Percentiles rank a stretch among this genome's conserved stretches.
These are phyloP conservation scores for Pythium aphanidermatum DNA, from an alignment of 352 stramenopile genomes.

Conservation along the genomic window DNA sequence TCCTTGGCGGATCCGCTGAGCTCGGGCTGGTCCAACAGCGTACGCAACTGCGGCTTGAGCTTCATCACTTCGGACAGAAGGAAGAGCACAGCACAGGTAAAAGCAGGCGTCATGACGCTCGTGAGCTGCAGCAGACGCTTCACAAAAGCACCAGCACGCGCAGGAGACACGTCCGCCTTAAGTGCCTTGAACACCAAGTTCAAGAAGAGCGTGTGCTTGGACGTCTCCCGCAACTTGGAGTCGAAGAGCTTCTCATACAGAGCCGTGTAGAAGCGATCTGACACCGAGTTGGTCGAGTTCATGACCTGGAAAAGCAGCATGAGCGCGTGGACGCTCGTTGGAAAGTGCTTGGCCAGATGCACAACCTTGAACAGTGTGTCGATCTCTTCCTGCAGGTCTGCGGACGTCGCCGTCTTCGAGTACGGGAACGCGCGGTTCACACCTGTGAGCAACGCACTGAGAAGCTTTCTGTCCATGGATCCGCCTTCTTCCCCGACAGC, in stretches of 20 bases:
- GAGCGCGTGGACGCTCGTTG: constrained; percentile 95
- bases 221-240: constrained; percentile 85
- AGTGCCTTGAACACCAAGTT: constrained; percentile 98
- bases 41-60: constrained; percentile 68
- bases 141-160: constrained; percentile 87
- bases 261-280: constrained; percentile 95
- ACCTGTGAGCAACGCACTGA: constrained; percentile 94
- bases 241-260: constrained; percentile 96
- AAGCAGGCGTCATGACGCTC: constrained; percentile 73
- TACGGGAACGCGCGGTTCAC: constrained; percentile 99
- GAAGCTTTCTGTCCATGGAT: constrained; percentile 91
- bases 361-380: constrained; percentile 80
- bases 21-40: constrained; percentile 65
- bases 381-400: constrained; percentile 69
- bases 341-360: constrained; percentile 75
- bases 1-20: constrained; percentile 14
- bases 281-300: constrained; percentile 81
- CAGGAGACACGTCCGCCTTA: constrained; percentile 88
- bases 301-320: constrained; percentile 94
- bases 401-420: constrained; percentile 52
- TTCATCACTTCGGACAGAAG: constrained; percentile 93
- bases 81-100: constrained; percentile 93
- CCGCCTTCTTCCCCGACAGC: constrained; percentile 18
- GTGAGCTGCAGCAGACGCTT: constrained; percentile 92
- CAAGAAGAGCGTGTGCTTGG: constrained; percentile 95